These are phyloP conservation scores for Cetradonia linearis DNA, from an alignment of 495 filamentous ascomycete genomes.

Conservation along the genomic window DNA sequence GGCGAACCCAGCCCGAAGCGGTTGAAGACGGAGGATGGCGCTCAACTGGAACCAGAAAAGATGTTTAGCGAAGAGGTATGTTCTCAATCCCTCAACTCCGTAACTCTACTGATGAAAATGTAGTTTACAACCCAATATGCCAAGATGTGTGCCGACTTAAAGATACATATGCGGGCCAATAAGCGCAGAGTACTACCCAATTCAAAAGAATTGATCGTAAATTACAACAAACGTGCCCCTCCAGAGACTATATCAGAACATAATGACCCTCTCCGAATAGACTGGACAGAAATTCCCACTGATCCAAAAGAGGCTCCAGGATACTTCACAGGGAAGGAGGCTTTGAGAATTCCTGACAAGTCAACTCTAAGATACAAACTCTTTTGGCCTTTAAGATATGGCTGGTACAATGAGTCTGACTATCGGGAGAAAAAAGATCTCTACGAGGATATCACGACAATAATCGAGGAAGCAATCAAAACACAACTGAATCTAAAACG, in stretches of 20 bases:
- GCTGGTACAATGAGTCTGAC: conserved; percentile 82
- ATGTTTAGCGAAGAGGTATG: conserved; percentile 76
- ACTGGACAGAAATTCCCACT: conserved; percentile 79
- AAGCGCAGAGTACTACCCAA: conserved; percentile 90
- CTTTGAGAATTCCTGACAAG: conserved; percentile 74
- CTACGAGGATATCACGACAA: conserved; percentile 72
- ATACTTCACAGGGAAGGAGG: conserved; percentile 70
- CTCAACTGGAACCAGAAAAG: conserved; percentile 56
- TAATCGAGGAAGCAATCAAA: conserved; percentile 78
- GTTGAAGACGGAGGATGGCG: conserved; percentile 59
- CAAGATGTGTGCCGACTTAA: conserved; percentile 75
- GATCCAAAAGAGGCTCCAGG: conserved; percentile 50
- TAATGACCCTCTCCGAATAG: conserved; percentile 83
- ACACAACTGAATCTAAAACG: conserved; percentile 66
- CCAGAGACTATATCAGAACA: conserved; percentile 84
- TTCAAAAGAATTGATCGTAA: conserved; percentile 86
- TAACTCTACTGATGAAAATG: conserved; percentile 19
- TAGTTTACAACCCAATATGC: conserved; percentile 67
- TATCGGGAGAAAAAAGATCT: conserved; percentile 67
- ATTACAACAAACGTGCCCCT: conserved; percentile 73
- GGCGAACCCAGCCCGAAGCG: conserved; percentile 77
- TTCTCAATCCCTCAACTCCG: conserved; percentile 7
- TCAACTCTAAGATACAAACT: conserved; percentile 86
- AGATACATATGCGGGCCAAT: conserved; percentile 79
- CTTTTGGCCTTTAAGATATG: conserved; percentile 81